These are phyloP conservation scores for Debaryomyces coudertii DNA, from an alignment of 1,139 yeast genomes.

Conservation along the genomic window DNA sequence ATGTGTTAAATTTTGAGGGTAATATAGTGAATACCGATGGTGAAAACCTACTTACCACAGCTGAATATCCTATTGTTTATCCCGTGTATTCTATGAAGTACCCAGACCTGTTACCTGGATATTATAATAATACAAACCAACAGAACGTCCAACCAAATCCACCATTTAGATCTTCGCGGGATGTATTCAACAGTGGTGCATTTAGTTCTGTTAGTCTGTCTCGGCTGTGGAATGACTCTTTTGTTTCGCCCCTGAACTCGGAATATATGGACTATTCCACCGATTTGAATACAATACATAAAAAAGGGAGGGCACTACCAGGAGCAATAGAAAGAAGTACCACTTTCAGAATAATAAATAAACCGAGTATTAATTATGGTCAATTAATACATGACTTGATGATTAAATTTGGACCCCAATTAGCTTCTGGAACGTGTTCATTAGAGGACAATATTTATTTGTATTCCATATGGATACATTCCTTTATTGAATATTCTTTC, in stretches of 20 bases:
- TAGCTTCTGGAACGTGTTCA: slow-evolving; percentile 32
- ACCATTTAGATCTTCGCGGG: slow-evolving; percentile 11
- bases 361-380: slow-evolving; percentile 22
- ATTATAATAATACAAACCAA: not conserved
- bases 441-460: slow-evolving; percentile 35
- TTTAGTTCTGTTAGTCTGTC: not conserved
- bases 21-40: slow-evolving; percentile 30
- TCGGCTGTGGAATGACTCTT: not conserved
- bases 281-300: not conserved
- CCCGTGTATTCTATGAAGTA: slow-evolving; percentile 39
- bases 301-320: slow-evolving; percentile 21
- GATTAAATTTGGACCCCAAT: slow-evolving; percentile 22
- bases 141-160: slow-evolving; percentile 6
- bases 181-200: slow-evolving; percentile 10
- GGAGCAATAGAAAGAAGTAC: slow-evolving; percentile 19
- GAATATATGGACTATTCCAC: not conserved
- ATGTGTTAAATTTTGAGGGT: slow-evolving; percentile 22
- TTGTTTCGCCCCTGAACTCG: not conserved
- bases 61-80: slow-evolving; percentile 35
- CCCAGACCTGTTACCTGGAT: not conserved
- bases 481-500: slow-evolving; percentile 28
- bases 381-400: slow-evolving; percentile 17
- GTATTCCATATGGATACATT: slow-evolving; percentile 39
- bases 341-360: slow-evolving; percentile 19
- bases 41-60: slow-evolving; percentile 28